Base-by-base conservation (phyloP, 2,329 filamentous ascomycete genomes). In the Elsinoe perseae region DNA sequence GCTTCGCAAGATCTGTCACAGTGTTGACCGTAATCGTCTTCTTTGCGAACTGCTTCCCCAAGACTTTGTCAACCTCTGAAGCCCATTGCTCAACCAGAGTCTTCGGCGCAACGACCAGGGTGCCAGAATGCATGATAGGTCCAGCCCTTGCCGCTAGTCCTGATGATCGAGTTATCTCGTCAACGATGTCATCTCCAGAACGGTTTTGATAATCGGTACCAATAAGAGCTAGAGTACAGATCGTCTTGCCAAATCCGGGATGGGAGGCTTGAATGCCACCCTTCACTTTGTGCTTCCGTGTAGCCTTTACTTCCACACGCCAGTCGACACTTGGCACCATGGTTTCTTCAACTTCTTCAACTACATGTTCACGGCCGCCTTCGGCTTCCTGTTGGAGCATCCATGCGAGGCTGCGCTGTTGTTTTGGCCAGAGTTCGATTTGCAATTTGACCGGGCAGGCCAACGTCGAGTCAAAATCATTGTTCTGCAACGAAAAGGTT, bases 181-280 rank as follows among this genome's bases (percentile, higher is more conserved):
- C 10, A 1, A 58, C 10, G 14, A 58, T 57, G 9, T 42, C 30
- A 9, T 25, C 14, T 25, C 30, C 18, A 36, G 16, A 12, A 1
- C 52, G 23, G 6, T 63, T 42, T 8, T 68, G 58, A 27, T 73
- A 72, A 43, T 77, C 73, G 3, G 69, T 66, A 32, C 80, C 72
- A 27, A 85, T 76, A 7, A 86, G 66, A 0, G 75, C 81, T 10
- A 86, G 71, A 1, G 76, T 77, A 0, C 79, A 77, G 1, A 82
- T 77, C 0, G 84, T 87, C 63, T 87, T 87, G 0, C 84, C 84
- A 63, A 83, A 86, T 0, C 81, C 83, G 30, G 85, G 81, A 43
- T 80, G 74, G 62, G 85, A 82, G 1, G 82, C 82, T 30, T 85
- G 71, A 16, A 86, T 73, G 4, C 83, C 84, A 10, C 84, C 83